Conservation (phyloP, 192 early-diverging fungal species). For the Spizellomyces sp. region DNA sequence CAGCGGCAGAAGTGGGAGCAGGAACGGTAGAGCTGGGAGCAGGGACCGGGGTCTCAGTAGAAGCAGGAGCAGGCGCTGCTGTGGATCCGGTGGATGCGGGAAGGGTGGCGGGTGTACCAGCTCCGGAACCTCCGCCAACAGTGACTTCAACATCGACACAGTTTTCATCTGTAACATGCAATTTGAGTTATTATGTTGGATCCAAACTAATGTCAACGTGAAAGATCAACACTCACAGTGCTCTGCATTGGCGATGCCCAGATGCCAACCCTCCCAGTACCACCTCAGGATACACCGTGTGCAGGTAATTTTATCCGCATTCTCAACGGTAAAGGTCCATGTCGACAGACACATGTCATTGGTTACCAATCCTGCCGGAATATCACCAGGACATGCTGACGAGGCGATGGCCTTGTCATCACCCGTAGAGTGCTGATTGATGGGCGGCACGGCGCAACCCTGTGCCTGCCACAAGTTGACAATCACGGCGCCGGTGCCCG, state of each 20-base stretch:
- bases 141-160: slow-evolving; percentile 26
- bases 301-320: slow-evolving; percentile 35
- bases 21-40: not conserved
- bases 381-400: slow-evolving; percentile 9
- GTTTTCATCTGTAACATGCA: slow-evolving; percentile 13
- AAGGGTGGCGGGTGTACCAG: not conserved
- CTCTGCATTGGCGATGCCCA: slow-evolving; percentile 10
- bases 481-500: not conserved
- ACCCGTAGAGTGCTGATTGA: not conserved
- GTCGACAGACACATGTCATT: slow-evolving; percentile 34
- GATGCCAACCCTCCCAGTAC: slow-evolving; percentile 25
- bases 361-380: slow-evolving; percentile 14
- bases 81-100: not conserved
- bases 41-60: not conserved
- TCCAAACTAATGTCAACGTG: too few relatives aligned
- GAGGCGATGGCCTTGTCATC: slow-evolving; percentile 6
- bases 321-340: slow-evolving; percentile 37
- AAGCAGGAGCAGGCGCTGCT: not conserved
- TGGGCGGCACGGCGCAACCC: slow-evolving; percentile 22
- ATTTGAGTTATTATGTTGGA: too few relatives aligned
- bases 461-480: not conserved
- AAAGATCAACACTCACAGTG: not conserved
- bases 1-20: too few relatives aligned
- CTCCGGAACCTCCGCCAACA: not conserved
- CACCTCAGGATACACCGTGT: slow-evolving; percentile 28